Evolutionary conservation across 176 grass and related monocot genomes (phyloP).

Genomic region (Pontederia crassipes): DNA sequence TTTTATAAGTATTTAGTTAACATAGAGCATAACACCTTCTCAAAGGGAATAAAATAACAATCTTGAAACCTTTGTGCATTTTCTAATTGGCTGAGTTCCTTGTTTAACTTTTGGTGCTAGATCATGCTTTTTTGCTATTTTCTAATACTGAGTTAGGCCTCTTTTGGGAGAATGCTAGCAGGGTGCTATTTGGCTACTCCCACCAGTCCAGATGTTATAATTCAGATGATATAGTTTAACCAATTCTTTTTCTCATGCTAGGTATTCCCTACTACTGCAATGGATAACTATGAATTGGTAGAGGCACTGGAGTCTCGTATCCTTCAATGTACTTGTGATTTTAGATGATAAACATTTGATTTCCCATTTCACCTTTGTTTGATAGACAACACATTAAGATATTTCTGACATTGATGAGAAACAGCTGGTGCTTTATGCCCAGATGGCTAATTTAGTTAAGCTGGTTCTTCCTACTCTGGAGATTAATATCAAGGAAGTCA

Average conservation of each 20-base stretch:
- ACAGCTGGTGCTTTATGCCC: constrained; percentile 79
- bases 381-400: constrained; percentile 45
- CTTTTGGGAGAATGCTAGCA: background rate
- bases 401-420: constrained; percentile 55
- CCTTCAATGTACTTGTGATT: constrained; percentile 13
- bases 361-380: constrained; percentile 1
- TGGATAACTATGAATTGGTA: constrained; percentile 59
- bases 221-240: constrained; percentile 1
- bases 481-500: constrained; percentile 66
- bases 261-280: constrained; percentile 56
- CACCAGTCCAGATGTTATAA: too few species aligned
- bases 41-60: too few species aligned
- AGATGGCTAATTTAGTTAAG: constrained; percentile 83
- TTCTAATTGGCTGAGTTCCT: background rate
- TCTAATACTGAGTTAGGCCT: too few species aligned
- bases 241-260: constrained; percentile 28
- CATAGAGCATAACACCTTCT: too few species aligned
- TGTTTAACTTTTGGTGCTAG: background rate
- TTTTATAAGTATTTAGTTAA: too few species aligned
- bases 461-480: constrained; percentile 57
- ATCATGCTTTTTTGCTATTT: background rate
- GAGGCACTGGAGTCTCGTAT: constrained; percentile 80
- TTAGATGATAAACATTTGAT: background rate
- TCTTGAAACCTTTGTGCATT: too few species aligned
- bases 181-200: too few species aligned